Conservation (phyloP, 768 basidiomycete species). For the Lyophyllum decastes region DNA sequence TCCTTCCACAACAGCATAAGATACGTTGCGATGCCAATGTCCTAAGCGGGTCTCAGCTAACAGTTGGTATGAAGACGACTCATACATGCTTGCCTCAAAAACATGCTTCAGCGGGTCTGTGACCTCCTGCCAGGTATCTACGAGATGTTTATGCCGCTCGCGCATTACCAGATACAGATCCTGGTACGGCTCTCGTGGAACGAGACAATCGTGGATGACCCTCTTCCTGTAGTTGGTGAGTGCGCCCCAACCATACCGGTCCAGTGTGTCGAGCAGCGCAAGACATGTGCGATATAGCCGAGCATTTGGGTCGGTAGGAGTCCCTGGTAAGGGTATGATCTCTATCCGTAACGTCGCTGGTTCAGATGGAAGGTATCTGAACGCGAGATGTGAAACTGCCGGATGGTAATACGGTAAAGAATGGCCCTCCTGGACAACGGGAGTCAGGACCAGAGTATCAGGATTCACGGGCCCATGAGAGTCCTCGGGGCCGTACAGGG, state of each 20-base stretch:
- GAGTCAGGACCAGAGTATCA: conserved; percentile 55
- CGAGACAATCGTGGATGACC: conserved; percentile 77
- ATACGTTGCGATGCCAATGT: conserved; percentile 93
- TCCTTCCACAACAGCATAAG: conserved; percentile 90
- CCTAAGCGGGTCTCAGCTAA: conserved; percentile 44
- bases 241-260: conserved; percentile 88
- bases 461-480: not conserved
- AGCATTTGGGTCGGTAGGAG: conserved; percentile 51
- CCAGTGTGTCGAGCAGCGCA: conserved; percentile 77
- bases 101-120: conserved; percentile 92
- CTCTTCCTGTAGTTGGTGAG: conserved; percentile 85
- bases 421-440: conserved; percentile 45
- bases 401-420: conserved; percentile 91
- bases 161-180: conserved; percentile 89
- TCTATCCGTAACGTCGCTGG: conserved; percentile 54
- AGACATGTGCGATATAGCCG: conserved; percentile 82
- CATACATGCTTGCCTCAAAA: conserved; percentile 61
- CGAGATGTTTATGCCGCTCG: conserved; percentile 77
- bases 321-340: conserved; percentile 50
- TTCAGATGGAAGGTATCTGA: conserved; percentile 58
- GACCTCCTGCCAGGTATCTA: conserved; percentile 74
- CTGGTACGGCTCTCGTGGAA: conserved; percentile 79
- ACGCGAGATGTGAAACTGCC: conserved; percentile 74
- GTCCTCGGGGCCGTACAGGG: conserved; percentile 51
- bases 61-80: not conserved